Conservation (phyloP, 805 yeast genomes). For the Yarrowia sp. region DNA sequence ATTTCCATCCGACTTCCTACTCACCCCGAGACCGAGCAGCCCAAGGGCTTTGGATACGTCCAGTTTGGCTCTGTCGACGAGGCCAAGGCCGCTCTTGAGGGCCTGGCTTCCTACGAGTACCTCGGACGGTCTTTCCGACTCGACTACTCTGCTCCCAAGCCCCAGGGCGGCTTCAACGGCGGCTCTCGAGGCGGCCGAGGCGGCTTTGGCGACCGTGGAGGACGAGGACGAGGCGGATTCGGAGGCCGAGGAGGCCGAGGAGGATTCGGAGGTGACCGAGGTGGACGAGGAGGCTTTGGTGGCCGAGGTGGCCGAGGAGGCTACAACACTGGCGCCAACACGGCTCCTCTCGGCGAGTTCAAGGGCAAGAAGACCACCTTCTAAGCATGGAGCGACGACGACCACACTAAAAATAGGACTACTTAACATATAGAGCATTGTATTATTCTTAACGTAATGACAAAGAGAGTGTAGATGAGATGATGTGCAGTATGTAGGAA, state of each 20-base stretch:
- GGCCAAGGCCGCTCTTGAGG: slow-evolving; percentile 84
- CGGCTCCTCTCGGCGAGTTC: slow-evolving; percentile 61
- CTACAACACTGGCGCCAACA: slow-evolving; percentile 45
- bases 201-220: slow-evolving; percentile 27
- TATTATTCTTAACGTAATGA: slow-evolving; percentile 10
- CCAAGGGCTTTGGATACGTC: slow-evolving; percentile 98
- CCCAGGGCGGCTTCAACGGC: slow-evolving; percentile 23
- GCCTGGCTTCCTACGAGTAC: slow-evolving; percentile 82
- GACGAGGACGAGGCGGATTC: slow-evolving; percentile 35
- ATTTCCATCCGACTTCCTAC: slow-evolving; percentile 94
- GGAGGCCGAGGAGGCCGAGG: slow-evolving; percentile 37
- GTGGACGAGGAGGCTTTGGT: slow-evolving; percentile 35
- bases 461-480: neutral
- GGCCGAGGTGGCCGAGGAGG: slow-evolving; percentile 36
- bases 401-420: slow-evolving; percentile 14
- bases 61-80: slow-evolving; percentile 85
- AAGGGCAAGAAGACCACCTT: slow-evolving; percentile 55
- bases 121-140: slow-evolving; percentile 93
- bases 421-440: slow-evolving; percentile 27
- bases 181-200: slow-evolving; percentile 17
- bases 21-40: slow-evolving; percentile 97
- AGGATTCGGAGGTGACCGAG: neutral
- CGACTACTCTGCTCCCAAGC: slow-evolving; percentile 91
- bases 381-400: too few relatives aligned
- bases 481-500: neutral